Evolutionary conservation across 805 yeast genomes (phyloP).

Genomic region (Nakazawaea sp.): DNA sequence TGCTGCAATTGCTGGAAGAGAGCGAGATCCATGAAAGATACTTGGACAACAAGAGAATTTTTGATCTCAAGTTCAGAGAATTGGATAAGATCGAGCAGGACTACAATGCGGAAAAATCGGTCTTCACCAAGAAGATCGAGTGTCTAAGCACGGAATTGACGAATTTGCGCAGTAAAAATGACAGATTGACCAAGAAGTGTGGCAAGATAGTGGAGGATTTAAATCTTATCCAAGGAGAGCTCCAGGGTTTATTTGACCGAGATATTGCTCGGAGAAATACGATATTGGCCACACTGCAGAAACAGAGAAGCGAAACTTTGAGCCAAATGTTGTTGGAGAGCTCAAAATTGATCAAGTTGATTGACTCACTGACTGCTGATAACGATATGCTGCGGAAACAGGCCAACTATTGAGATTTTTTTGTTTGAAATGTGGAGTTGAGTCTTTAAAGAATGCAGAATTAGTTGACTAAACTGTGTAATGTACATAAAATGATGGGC

Average conservation of each 20-base stretch:
- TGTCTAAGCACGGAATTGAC: constrained; percentile 22
- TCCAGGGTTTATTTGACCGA: constrained; percentile 11
- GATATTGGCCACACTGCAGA: background rate
- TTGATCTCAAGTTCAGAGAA: constrained; percentile 27
- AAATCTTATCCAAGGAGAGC: constrained; percentile 12
- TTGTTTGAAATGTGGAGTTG: too few species aligned
- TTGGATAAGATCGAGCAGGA: constrained; percentile 24
- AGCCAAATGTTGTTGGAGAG: constrained; percentile 6
- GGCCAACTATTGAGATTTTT: constrained; percentile 1
- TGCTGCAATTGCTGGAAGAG: constrained; percentile 27
- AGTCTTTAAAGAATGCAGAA: too few species aligned
- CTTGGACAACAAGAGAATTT: constrained; percentile 28
- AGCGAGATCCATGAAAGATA: constrained; percentile 31
- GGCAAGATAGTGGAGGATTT: constrained; percentile 20
- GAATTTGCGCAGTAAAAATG: constrained; percentile 24
- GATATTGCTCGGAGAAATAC: constrained; percentile 13
- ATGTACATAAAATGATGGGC: too few species aligned
- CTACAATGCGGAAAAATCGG: constrained; percentile 19
- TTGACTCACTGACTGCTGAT: constrained; percentile 7
- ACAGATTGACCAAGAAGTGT: constrained; percentile 23
- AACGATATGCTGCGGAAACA: constrained; percentile 10
- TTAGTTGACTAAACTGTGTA: too few species aligned
- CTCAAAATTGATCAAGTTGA: constrained; percentile 6
- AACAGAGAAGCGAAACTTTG: background rate
- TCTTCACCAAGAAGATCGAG: constrained; percentile 16